Evolutionary conservation across 73 alveolate genomes (phyloP), one percentile per base, ranked within the genome.

Genomic region (Stentor coeruleus): DNA sequence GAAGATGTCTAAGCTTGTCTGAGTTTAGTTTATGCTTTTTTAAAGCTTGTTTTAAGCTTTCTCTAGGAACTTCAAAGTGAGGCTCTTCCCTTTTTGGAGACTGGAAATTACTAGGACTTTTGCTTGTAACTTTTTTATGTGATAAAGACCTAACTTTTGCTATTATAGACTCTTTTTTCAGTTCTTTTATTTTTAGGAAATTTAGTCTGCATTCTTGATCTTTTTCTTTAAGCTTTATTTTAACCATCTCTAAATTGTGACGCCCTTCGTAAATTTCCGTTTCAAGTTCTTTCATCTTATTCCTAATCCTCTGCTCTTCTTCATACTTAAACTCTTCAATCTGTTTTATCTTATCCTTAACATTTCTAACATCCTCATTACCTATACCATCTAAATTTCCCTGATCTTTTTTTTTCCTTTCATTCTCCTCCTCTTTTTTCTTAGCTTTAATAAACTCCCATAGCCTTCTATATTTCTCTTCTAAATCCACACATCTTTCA

Each of bases 401-500:
- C 66, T 49, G 28, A 49, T 49, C 20, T 49, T 49, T 49, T 49
- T 49, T 49, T 11, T 49, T 49, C 66, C 20, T 49, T n/a, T n/a
- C n/a, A 6, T 28, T 26, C 28, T 60, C 37, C 14, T 35, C 37
- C 59, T 60, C 80, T 26, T 28, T 60, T 60, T 60, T 60, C 28
- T 14, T 60, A 14, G 80, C 80, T 35, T 60, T 35, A 60, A 60
- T 60, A 6, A 35, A 11, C 28, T 60, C 66, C 28, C 6, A 49
- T 6, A 60, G 80, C 28, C 28, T 60, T 60, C 41, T 6, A 6
- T 11, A 60, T 35, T 60, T 60, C 28, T 60, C 36, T 60, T 60
- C 80, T 6, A 60, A 26, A 35, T 60, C 80, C 11, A 60, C 80
- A 60, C 41, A 60, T 60, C 28, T 60, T 28, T 35, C 80, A 60